Evolutionary conservation across 177 flowering plant species (phyloP).

Genomic region (Vitis hybrid): DNA sequence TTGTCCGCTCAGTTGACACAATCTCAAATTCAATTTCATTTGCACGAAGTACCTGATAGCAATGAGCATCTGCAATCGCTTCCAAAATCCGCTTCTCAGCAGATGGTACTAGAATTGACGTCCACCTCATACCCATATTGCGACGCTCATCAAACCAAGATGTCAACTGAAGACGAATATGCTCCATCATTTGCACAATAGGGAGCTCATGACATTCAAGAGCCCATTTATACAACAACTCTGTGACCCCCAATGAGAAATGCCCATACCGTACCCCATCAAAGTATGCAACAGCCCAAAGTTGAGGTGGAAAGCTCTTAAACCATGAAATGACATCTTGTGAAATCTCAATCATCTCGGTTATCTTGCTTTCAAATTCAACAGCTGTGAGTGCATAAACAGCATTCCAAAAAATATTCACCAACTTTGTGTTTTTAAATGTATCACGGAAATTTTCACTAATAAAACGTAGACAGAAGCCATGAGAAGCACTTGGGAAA

Average conservation of each 20-base stretch:
- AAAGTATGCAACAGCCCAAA: conserved; percentile 91
- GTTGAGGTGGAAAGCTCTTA: conserved; percentile 65
- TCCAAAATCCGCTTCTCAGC: conserved; percentile 79
- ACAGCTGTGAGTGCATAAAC: conserved; percentile 80
- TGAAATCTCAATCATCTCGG: conserved; percentile 82
- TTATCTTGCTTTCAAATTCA: conserved; percentile 73
- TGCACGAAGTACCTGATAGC: conserved; percentile 93
- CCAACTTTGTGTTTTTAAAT: conserved; percentile 80
- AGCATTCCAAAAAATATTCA: conserved; percentile 93
- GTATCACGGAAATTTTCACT: conserved; percentile 92
- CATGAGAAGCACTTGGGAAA: conserved; percentile 88
- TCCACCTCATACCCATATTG: conserved; percentile 57
- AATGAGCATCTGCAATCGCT: conserved; percentile 81
- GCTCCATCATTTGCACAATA: conserved; percentile 88
- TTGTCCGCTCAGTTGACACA: conserved; percentile 85
- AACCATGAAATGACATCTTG: conserved; percentile 77
- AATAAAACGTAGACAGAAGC: conserved; percentile 77
- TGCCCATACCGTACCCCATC: conserved; percentile 92
- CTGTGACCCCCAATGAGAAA: conserved; percentile 71
- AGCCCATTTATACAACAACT: conserved; percentile 75
- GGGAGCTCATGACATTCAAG: conserved; percentile 91
- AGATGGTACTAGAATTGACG: conserved; percentile 76
- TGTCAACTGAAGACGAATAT: conserved; percentile 62
- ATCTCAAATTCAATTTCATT: conserved; percentile 95
- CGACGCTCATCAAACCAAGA: conserved; percentile 70